Evolutionary conservation across 202 grass and related monocot species (phyloP), one percentile per base, ranked within the genome.

Genomic region (Bolboschoenoplectus hybrid): DNA sequence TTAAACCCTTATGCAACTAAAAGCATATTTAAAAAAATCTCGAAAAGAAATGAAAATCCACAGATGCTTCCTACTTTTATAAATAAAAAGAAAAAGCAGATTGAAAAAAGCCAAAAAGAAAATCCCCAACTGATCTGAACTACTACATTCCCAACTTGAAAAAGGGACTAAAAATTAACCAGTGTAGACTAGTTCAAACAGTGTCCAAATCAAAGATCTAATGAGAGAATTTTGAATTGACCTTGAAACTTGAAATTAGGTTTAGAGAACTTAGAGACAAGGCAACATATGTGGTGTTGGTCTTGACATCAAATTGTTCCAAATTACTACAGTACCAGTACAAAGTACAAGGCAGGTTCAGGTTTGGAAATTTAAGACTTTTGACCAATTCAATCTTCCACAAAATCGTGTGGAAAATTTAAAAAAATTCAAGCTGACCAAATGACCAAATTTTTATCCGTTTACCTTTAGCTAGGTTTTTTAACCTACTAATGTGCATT

Each of bases 151-250:
- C 35, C 6, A 43, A 80, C 34, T 40, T 19, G 43, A 5, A 60
- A 40, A 16, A 19, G 40, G 58, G n/a, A 58, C 1, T 14, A 40
- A 14, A 60, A 26, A 26, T 26, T 26, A 26, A 80, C 35, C 8
- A 19, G 7, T 60, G 6, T 60, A 60, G 50, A 80, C 35, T 76
- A 36, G 49, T 76, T 50, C 70, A 35, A 53, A 58, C 9, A 51
- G 46, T 71, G 73, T 76, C 20, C 12, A 79, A 5, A 80, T 58
- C 7, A 60, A 80, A 53, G 43, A 43, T 61, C 36, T 26, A 80
- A 57, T 10, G 1, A 78, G 16, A 61, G 75, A 60, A 61, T 80
- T 60, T 57, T 80, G 75, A 80, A 61, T 80, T 80, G 75, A 80
- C 75, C 16, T 80, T 58, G 53, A 80, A 49, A 49, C 4, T 32